Percentiles rank a stretch among this genome's conserved stretches.
These are phyloP conservation scores for Dillenia suffruticosa DNA, from an alignment of 164 flowering plant genomes.

Conservation along the genomic window DNA sequence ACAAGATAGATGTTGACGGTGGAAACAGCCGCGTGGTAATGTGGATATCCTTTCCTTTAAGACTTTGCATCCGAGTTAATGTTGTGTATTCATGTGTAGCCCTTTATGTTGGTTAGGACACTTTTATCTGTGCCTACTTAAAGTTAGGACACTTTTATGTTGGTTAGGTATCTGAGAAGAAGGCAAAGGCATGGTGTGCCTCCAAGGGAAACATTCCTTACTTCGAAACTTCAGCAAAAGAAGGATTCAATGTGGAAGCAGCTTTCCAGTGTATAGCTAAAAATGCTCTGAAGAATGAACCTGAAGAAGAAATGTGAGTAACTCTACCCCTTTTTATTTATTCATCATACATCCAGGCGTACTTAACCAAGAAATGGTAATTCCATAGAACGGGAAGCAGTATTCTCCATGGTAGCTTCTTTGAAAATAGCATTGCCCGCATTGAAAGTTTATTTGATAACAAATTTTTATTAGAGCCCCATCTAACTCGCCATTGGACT, in stretches of 20 bases:
- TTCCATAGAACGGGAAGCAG: no score
- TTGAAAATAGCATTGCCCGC: no score
- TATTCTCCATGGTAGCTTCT: no score
- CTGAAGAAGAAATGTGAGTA: conserved; percentile 85
- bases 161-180: conserved; percentile 83
- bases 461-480: no score
- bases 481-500: no score
- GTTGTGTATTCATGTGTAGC: neutral
- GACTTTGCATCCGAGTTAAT: neutral
- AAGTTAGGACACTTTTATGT: neutral
- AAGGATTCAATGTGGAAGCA: conserved; percentile 89
- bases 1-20: conserved; percentile 89
- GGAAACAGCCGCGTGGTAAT: conserved; percentile 95
- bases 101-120: conserved; percentile 32
- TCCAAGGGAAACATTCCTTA: conserved; percentile 91
- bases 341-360: no score
- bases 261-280: conserved; percentile 85
- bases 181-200: conserved; percentile 92
- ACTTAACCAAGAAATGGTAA: no score
- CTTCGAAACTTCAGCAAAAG: conserved; percentile 93
- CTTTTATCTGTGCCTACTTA: neutral
- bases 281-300: conserved; percentile 82
- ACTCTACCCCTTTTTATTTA: neutral
- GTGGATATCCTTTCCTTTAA: neutral
- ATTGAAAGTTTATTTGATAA: no score